These are phyloP conservation scores for Fusarium phyllophilum DNA, from an alignment of 2,329 filamentous ascomycete genomes.

Conservation along the genomic window DNA sequence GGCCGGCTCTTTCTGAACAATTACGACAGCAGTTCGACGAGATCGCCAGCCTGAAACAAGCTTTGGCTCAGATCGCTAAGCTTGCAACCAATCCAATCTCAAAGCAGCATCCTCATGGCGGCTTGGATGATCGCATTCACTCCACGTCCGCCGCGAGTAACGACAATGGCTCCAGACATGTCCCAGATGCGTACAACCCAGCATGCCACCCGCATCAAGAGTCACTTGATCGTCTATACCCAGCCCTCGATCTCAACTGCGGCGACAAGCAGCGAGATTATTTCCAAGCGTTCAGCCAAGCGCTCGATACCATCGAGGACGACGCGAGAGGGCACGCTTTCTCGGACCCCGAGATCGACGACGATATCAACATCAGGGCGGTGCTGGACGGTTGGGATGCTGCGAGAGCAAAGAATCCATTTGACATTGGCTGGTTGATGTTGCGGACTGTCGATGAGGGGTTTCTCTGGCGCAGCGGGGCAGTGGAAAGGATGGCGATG, in stretches of 20 bases:
- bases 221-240: neutral
- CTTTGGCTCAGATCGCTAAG: neutral
- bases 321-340: fast-evolving
- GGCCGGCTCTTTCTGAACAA: neutral
- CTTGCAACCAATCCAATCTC: neutral
- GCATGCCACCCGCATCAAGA: neutral
- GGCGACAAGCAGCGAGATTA: neutral
- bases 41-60: neutral
- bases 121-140: fast-evolving
- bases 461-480: neutral
- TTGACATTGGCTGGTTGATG: neutral
- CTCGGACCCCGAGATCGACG: neutral
- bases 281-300: neutral
- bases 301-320: neutral
- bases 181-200: neutral
- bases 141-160: too few species aligned
- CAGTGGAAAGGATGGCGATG: neutral
- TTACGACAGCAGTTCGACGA: neutral
- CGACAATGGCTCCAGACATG: fast-evolving
- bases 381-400: neutral
- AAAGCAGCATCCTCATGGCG: fast-evolving
- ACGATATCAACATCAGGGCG: neutral
- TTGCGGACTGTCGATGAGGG: neutral
- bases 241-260: neutral
- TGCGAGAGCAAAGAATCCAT: neutral